Percentiles rank a stretch among this genome's conserved stretches.
Evolutionary conservation across 192 early-diverging fungal species (phyloP).

Genomic region (Entomortierella chlamydospora): DNA sequence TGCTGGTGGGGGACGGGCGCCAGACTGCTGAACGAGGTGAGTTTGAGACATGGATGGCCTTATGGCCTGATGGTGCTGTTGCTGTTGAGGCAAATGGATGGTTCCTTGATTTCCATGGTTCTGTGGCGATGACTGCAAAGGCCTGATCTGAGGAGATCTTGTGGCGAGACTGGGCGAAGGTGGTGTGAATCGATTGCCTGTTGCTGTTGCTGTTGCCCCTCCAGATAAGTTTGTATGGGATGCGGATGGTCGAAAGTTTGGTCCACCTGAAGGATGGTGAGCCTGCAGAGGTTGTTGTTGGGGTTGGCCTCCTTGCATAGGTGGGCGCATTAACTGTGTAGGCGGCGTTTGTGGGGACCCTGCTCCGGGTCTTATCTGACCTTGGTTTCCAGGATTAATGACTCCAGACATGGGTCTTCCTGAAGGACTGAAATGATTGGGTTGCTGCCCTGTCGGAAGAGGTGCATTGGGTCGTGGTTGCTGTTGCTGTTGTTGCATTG

Average conservation of each 20-base stretch:
- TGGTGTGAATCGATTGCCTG: slow-evolving; percentile 26
- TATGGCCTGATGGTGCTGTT: slow-evolving; percentile 8
- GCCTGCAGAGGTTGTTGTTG: slow-evolving; percentile 5
- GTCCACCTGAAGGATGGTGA: slow-evolving; percentile 11
- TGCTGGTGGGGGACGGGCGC: slow-evolving; percentile 11
- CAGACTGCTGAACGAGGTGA: slow-evolving; percentile 25
- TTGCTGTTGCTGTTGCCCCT: slow-evolving; percentile 3
- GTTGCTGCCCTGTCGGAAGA: slow-evolving; percentile 31
- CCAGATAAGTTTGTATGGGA: slow-evolving; percentile 33
- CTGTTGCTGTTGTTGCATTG: slow-evolving; percentile 21
- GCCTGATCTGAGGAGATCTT: slow-evolving; percentile 39
- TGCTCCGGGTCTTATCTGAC: slow-evolving; percentile 8
- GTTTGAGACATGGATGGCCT: slow-evolving; percentile 31
- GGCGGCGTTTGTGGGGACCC: slow-evolving; percentile 39
- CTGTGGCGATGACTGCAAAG: slow-evolving; percentile 24
- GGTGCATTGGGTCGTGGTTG: slow-evolving; percentile 20
- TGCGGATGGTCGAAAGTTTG: slow-evolving; percentile 22
- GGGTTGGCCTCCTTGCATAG: slow-evolving; percentile 22
- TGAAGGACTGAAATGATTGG: slow-evolving; percentile 7
- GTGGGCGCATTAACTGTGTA: slow-evolving; percentile 15
- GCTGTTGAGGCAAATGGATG: slow-evolving; percentile 3
- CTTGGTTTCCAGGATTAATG: slow-evolving; percentile 19
- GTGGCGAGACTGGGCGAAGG: slow-evolving; percentile 22
- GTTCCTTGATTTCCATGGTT: slow-evolving; percentile 9
- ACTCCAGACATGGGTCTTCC: slow-evolving; percentile 18